Base-by-base conservation (phyloP, 2,329 filamentous ascomycete species). In the Colletotrichum godetiae region DNA sequence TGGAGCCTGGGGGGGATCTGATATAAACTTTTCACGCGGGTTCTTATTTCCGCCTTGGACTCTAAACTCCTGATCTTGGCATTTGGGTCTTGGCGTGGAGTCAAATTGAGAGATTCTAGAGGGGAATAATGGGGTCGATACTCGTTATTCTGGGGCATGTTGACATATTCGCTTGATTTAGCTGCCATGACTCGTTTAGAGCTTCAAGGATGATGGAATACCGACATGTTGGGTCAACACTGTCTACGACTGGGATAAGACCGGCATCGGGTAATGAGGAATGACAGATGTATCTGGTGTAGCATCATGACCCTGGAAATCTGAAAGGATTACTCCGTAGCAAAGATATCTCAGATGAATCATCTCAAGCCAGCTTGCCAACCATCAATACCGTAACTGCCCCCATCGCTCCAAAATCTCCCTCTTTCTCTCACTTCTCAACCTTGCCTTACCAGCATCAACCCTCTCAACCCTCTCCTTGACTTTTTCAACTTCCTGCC, bases 361-460 rank as follows among this genome's bases (percentile, higher is more conserved):
- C 12, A 56, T 15, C 13, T 49, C 3, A 4, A n/a, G 3, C 12
- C 3, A 11, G 15, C 27, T 29, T 29, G 27, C 27, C 27, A 29
- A 4, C 49, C 15, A 46, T 22, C 52, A 33, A 46, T 6, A 10
- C 13, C 11, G 5, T n/a, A 31, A 68, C 8, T 62, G 63, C 1
- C 78, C 79, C 86, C 86, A 88, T 8, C 85, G 79, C n/a, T 80
- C 78, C 27, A 88, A 75, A 29, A 91, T 80, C 58, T 88, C 85
- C 6, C 88, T 87, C 72, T 82, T 84, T 77, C 85, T 87, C n/a
- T 83, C 80, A 73, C 87, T 89, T 75, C 79, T 84, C 1, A 77
- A 81, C 31, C 79, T 76, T 5, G 83, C 77, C 42, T 79, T 81
- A 57, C 81, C 81, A 6, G 83, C 75, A 65, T 87, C 82, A 0